phyloP scores from a whole-genome alignment of 805 yeast genomes.

The Kuraishia floccosa region DNA sequence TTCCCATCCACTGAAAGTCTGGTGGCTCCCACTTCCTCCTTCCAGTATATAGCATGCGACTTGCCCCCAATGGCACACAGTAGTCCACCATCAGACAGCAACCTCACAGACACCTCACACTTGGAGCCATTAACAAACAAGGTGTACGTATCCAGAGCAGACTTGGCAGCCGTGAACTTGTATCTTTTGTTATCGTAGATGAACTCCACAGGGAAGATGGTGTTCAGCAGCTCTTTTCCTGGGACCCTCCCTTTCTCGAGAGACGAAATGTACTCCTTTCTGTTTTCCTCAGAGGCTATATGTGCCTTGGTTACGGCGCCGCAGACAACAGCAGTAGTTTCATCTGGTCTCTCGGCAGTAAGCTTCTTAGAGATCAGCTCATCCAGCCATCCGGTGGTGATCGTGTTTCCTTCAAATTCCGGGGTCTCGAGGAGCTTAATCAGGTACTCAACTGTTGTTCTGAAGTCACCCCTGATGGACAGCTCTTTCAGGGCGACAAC shows the following conservation, averaged over 20 bases:
- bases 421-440: slow-evolving; percentile 93
- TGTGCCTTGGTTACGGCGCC: slow-evolving; percentile 98
- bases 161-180: slow-evolving; percentile 91
- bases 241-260: slow-evolving; percentile 96
- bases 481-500: slow-evolving; percentile 96
- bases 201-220: slow-evolving; percentile 87
- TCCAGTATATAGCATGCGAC: slow-evolving; percentile 94
- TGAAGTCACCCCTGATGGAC: slow-evolving; percentile 95
- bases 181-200: slow-evolving; percentile 90
- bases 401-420: slow-evolving; percentile 91
- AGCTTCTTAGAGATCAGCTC: slow-evolving; percentile 87
- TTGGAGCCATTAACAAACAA: slow-evolving; percentile 90
- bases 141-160: slow-evolving; percentile 77
- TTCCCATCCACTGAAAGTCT: slow-evolving; percentile 91
- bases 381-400: slow-evolving; percentile 98
- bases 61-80: slow-evolving; percentile 82
- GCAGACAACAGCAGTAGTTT: slow-evolving; percentile 80
- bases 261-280: slow-evolving; percentile 58
- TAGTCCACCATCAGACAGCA: slow-evolving; percentile 92
- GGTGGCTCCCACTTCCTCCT: slow-evolving; percentile 93
- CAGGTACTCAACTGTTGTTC: slow-evolving; percentile 95
- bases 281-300: slow-evolving; percentile 60
- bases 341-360: slow-evolving; percentile 96
- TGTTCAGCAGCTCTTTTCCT: slow-evolving; percentile 65
- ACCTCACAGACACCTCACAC: slow-evolving; percentile 75